Conservation (phyloP, 345 rosid genomes). For the Erucastrum elatum region DNA sequence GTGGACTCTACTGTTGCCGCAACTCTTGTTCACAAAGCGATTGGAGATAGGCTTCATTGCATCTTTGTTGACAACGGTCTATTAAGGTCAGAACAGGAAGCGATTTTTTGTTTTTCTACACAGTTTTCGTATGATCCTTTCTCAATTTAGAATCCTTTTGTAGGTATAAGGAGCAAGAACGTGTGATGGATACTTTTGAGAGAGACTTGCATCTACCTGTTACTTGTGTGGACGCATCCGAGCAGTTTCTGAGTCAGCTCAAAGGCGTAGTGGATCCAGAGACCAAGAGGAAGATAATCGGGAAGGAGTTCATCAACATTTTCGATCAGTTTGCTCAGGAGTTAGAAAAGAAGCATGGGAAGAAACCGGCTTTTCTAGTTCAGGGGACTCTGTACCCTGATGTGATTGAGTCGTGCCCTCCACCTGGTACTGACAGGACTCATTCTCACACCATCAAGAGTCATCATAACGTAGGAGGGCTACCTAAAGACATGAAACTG, state of each 20-base stretch:
- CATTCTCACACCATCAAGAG: constrained; percentile 98
- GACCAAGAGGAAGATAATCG: constrained; percentile 87
- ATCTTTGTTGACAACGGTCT: constrained; percentile 94
- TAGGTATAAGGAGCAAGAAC: constrained; percentile 91
- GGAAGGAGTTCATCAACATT: constrained; percentile 80
- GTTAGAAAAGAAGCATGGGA: constrained; percentile 75
- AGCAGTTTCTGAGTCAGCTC: constrained; percentile 75
- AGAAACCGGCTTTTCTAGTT: constrained; percentile 76
- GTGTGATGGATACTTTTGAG: constrained; percentile 88
- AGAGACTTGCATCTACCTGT: constrained; percentile 88
- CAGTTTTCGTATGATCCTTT: neutral
- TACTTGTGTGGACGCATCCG: constrained; percentile 78
- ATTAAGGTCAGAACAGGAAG: constrained; percentile 54
- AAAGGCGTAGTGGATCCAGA: constrained; percentile 94
- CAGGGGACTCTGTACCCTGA: constrained; percentile 98
- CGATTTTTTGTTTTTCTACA: neutral
- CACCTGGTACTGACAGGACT: constrained; percentile 88
- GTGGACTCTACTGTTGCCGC: constrained; percentile 99
- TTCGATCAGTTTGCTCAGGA: constrained; percentile 80
- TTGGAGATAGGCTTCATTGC: constrained; percentile 95
- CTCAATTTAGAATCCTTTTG: neutral
- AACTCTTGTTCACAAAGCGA: constrained; percentile 93
- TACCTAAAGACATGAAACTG: constrained; percentile 95
- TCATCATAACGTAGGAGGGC: constrained; percentile 99
- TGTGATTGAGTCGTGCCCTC: constrained; percentile 98